phyloP scores from a whole-genome alignment of 164 flowering plant genomes.

The Chloranthus sessilifolius region DNA sequence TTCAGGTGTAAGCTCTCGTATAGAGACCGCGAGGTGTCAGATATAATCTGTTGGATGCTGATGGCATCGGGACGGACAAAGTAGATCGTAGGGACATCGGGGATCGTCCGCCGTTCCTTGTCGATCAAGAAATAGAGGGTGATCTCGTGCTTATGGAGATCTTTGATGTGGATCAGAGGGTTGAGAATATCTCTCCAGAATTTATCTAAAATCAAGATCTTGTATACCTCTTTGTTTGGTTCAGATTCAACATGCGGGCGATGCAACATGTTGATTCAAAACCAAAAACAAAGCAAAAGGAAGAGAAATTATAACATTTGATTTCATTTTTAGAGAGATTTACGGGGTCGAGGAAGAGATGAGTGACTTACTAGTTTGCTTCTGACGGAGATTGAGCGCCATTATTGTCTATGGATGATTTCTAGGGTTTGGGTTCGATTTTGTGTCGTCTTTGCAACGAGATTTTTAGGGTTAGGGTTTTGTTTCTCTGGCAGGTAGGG shows the following conservation, averaged over 20 bases:
- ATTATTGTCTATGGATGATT: slow-evolving; percentile 18
- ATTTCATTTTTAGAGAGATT: too few species aligned
- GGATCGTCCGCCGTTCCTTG: slow-evolving; percentile 86
- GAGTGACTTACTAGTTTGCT: slow-evolving; percentile 73
- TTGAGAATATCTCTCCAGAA: slow-evolving; percentile 78
- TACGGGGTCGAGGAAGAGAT: background rate
- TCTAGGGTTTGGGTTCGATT: slow-evolving; percentile 4
- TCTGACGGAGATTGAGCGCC: slow-evolving; percentile 92
- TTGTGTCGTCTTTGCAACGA: background rate
- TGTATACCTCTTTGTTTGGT: slow-evolving; percentile 91
- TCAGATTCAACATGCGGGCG: slow-evolving; percentile 83
- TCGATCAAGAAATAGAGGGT: slow-evolving; percentile 86
- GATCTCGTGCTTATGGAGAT: slow-evolving; percentile 86
- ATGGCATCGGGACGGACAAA: slow-evolving; percentile 56
- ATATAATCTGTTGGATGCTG: slow-evolving; percentile 57
- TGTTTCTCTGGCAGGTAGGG: too few species aligned
- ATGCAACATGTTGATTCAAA: slow-evolving; percentile 89
- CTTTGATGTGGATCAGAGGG: slow-evolving; percentile 89
- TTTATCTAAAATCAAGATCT: slow-evolving; percentile 78
- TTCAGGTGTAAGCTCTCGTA: slow-evolving; percentile 82
- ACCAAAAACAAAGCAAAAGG: too few species aligned
- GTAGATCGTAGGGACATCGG: slow-evolving; percentile 90
- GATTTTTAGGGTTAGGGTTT: slow-evolving; percentile 3
- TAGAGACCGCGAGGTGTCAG: slow-evolving; percentile 56
- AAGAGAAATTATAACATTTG: too few species aligned